These are phyloP conservation scores for Solanum tarijense DNA, from an alignment of 257 asterid species.

Conservation along the genomic window DNA sequence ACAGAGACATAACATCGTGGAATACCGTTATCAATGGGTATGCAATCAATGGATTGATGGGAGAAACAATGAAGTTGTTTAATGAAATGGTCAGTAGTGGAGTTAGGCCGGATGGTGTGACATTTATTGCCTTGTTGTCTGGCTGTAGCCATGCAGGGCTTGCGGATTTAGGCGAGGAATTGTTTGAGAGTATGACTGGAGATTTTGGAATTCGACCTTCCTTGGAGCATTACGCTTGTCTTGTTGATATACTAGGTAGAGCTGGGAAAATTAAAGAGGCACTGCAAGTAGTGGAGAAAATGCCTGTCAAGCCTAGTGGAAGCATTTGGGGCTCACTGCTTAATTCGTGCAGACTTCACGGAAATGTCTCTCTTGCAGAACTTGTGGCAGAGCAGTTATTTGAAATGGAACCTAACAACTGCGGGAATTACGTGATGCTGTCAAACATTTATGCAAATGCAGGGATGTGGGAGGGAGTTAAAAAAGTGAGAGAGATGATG, in stretches of 20 bases:
- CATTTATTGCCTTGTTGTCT: conserved; percentile 26
- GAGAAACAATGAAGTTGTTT: conserved; percentile 20
- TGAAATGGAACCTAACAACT: conserved; percentile 33
- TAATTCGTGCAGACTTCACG: conserved; percentile 30
- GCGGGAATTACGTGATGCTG: conserved; percentile 32
- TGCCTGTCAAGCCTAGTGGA: conserved; percentile 35
- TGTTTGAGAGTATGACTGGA: conserved; percentile 26
- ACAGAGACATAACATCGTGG: conserved; percentile 35
- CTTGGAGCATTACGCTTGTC: conserved; percentile 40
- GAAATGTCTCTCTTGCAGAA: conserved; percentile 32
- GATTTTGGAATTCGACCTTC: conserved; percentile 20
- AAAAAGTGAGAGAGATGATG: conserved; percentile 32
- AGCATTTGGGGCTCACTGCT: conserved; percentile 53
- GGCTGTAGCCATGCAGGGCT: conserved; percentile 40
- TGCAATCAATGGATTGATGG: conserved; percentile 32
- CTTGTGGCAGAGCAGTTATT: conserved; percentile 23
- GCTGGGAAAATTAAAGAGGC: conserved; percentile 39
- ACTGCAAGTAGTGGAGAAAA: conserved; percentile 19
- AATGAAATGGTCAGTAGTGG: conserved; percentile 22
- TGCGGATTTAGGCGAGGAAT: conserved; percentile 18
- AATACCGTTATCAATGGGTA: conserved; percentile 34
- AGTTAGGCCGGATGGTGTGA: conserved; percentile 21
- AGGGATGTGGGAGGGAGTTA: conserved; percentile 40
- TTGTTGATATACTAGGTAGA: conserved; percentile 42
- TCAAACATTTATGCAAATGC: conserved; percentile 43